A percentile compares a stretch with the other conserved stretches of the same genome.
These are phyloP conservation scores for Neurospora sp. DNA, from an alignment of 495 filamentous ascomycete species.

Conservation along the genomic window DNA sequence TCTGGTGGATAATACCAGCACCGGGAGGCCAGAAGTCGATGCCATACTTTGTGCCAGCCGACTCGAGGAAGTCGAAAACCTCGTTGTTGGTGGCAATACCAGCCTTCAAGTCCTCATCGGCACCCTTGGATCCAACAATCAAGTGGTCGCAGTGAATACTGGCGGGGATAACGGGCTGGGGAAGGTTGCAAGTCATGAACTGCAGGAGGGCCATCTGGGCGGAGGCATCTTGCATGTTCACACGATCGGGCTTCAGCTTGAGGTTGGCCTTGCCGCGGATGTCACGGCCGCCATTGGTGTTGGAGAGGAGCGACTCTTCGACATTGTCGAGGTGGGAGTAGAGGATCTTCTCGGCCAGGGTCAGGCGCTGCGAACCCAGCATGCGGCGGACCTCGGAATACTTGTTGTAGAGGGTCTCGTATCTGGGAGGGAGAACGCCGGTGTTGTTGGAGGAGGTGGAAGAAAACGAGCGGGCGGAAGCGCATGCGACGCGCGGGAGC, in stretches of 20 bases:
- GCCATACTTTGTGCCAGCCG: conserved; percentile 87
- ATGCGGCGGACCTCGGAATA: conserved; percentile 57
- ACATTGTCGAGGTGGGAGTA: conserved; percentile 88
- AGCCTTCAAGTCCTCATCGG: conserved; percentile 74
- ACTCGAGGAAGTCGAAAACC: conserved; percentile 95
- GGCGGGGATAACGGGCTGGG: conserved; percentile 87
- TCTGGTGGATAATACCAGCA: conserved; percentile 98
- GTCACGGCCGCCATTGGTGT: conserved; percentile 66
- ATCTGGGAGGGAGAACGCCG: conserved; percentile 32
- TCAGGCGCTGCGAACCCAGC: conserved; percentile 60
- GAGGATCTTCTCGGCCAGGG: conserved; percentile 92
- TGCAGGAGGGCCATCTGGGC: conserved; percentile 97
- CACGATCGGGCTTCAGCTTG: conserved; percentile 94
- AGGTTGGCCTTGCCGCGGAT: conserved; percentile 85
- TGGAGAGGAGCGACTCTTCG: conserved; percentile 72
- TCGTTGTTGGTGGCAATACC: conserved; percentile 91
- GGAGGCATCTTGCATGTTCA: conserved; percentile 98
- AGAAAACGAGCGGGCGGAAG: conserved; percentile 12
- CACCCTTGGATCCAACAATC: conserved; percentile 90
- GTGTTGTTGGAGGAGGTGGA: conserved; percentile 8
- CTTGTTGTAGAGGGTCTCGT: conserved; percentile 35
- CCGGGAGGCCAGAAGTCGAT: conserved; percentile 99
- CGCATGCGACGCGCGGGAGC: conserved; percentile 6
- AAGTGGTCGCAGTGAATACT: conserved; percentile 99
- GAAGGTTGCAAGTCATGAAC: conserved; percentile 94